Percentiles rank a stretch among this genome's conserved stretches.
Conservation (phyloP, 2,329 filamentous ascomycete species). For the Pseudogymnoascus sp. region DNA sequence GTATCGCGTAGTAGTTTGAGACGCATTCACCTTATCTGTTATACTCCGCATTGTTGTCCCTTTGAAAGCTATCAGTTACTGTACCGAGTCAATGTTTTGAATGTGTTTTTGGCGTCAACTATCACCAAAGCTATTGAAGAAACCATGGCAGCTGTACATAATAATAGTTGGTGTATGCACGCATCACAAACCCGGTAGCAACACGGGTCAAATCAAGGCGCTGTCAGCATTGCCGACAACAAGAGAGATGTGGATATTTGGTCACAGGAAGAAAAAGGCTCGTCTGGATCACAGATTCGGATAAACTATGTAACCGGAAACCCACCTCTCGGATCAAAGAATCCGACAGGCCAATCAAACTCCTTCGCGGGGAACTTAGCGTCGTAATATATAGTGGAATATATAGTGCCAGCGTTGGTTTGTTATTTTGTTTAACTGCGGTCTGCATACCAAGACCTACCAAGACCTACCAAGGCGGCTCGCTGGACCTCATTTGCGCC, state of each 20-base stretch:
- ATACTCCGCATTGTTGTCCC: not conserved
- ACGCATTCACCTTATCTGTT: not conserved
- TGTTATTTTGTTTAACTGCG: not conserved
- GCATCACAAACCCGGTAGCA: too few relatives aligned
- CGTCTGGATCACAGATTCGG: not conserved
- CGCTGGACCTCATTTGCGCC: not conserved
- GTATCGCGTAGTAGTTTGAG: conserved; percentile 22
- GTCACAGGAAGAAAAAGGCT: not conserved
- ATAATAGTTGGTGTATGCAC: not conserved
- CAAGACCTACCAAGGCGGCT: not conserved
- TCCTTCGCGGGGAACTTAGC: not conserved
- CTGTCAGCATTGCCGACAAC: too few relatives aligned
- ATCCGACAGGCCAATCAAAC: not conserved
- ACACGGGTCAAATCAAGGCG: too few relatives aligned
- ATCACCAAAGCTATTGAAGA: not conserved
- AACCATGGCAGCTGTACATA: not conserved
- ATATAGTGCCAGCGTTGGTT: conserved; percentile 1
- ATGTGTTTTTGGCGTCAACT: not conserved
- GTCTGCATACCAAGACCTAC: not conserved
- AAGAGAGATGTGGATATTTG: not conserved
- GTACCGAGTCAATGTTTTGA: not conserved
- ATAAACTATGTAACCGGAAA: not conserved
- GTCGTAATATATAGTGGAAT: not conserved
- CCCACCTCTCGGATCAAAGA: not conserved
- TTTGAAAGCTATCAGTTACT: not conserved